phyloP scores from a whole-genome alignment of 1,284 basidiomycete genomes.

The Apiotrichum veenhuisii region DNA sequence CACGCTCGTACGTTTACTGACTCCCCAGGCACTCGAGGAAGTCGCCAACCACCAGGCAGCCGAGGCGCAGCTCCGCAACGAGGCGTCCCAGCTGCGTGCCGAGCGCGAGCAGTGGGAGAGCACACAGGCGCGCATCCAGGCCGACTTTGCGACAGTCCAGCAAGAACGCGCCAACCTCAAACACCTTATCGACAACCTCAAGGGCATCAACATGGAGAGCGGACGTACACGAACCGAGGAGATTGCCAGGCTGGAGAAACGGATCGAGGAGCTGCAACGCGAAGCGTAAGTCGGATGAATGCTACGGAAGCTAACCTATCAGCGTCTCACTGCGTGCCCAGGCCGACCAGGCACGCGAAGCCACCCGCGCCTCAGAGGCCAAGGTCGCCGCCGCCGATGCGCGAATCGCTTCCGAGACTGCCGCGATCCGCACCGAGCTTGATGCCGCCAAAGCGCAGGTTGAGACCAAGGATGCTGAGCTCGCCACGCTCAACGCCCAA shows the following conservation, averaged over 20 bases:
- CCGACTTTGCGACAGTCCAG: slow-evolving; percentile 75
- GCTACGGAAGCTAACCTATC: slow-evolving; percentile 55
- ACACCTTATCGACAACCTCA: slow-evolving; percentile 80
- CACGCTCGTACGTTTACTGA: background rate
- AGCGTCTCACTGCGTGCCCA: slow-evolving; percentile 60
- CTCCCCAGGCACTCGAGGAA: slow-evolving; percentile 37
- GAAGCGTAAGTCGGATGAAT: slow-evolving; percentile 60
- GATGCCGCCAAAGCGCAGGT: slow-evolving; percentile 34
- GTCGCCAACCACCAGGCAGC: slow-evolving; percentile 53
- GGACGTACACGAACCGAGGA: slow-evolving; percentile 78
- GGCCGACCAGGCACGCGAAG: slow-evolving; percentile 73
- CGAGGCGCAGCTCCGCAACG: slow-evolving; percentile 75
- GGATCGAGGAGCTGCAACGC: slow-evolving; percentile 70
- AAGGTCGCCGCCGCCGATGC: slow-evolving; percentile 30
- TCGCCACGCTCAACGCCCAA: slow-evolving; percentile 25
- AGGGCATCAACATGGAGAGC: slow-evolving; percentile 81
- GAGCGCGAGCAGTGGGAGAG: slow-evolving; percentile 89
- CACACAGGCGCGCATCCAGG: slow-evolving; percentile 69
- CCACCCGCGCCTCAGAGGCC: slow-evolving; percentile 54
- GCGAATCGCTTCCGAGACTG: slow-evolving; percentile 34
- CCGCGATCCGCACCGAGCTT: slow-evolving; percentile 33
- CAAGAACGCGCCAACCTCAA: slow-evolving; percentile 78
- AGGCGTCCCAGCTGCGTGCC: slow-evolving; percentile 76
- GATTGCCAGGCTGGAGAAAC: slow-evolving; percentile 69
- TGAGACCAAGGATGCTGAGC: slow-evolving; percentile 22